Evolutionary conservation across 805 yeast species (phyloP), one percentile per base, ranked within the genome.

Genomic region (Yarrowia osloensis): DNA sequence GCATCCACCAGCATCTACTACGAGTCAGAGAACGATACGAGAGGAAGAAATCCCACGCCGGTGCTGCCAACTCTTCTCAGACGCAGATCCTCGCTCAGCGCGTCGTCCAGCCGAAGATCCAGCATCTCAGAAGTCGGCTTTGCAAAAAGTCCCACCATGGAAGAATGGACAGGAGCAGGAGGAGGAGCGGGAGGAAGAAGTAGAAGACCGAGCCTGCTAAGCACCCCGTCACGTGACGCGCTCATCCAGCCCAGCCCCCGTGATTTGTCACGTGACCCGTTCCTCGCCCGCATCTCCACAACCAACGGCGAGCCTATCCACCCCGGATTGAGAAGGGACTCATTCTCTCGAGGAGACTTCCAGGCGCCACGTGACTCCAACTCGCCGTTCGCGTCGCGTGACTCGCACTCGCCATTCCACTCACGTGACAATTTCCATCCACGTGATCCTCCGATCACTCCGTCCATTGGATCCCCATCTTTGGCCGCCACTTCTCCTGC

Each of bases 1-100:
- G 67, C 67, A 15, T 66, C 65, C 24, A 47, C 65, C 12, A 33
- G 55, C 28, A 57, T 54, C 22, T 54, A 54, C 46, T 54, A 54
- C 39, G 57, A 33, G 35, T 19, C 26, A 3, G 50, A 29, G 15
- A 54, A 54, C 62, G 62, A 54, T n/a, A 54, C 62, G 9, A 21
- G 62, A 3, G 62, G 62, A 9, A 24, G 62, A n/a, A 54, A 54
- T 9, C 62, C 62, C 24, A 39, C 31, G 2, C 46, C 46, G 1
- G 46, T 54, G 13, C 46, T 54, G 3, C 62, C 62, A 4, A 54
- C 47, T 21, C 22, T 54, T 17, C 35, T 54, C 9, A 21, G 62
- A 39, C 28, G 62, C 24, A 21, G 62, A 6, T 54, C 62, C 0
- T 54, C 62, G 2, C 26, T 54, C 9, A 37, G 46, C 11, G 62